Evolutionary conservation across 106 monocot genomes (phyloP).

Genomic region (Phalaenopsis aphrodite): DNA sequence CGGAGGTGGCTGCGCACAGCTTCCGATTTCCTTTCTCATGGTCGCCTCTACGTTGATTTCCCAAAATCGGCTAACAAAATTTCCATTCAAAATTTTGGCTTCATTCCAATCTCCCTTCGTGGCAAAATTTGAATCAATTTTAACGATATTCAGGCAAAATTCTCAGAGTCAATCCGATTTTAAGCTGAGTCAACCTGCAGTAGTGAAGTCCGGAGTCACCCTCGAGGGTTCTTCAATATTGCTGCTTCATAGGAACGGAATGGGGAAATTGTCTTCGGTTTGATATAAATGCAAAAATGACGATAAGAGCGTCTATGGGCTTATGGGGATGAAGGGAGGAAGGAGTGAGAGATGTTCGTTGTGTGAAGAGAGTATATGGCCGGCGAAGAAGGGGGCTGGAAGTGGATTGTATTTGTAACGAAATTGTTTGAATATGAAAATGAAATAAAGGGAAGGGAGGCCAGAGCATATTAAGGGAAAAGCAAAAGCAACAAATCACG

Average conservation of each 20-base stretch:
- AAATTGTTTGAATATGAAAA: neutral
- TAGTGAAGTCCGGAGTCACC: neutral
- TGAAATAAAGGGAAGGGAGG: neutral
- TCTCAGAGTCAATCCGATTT: too few species aligned
- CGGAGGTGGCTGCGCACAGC: neutral
- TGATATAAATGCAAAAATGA: neutral
- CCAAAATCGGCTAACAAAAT: too few species aligned
- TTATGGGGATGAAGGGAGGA: neutral
- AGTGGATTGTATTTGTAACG: neutral
- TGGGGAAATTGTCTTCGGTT: neutral
- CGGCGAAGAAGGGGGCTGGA: neutral
- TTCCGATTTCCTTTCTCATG: slow-evolving; percentile 4
- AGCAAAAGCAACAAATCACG: slow-evolving; percentile 10
- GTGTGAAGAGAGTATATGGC: too few species aligned
- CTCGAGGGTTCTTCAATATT: neutral
- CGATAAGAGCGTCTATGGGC: neutral
- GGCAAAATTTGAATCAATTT: too few species aligned
- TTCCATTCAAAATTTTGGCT: too few species aligned
- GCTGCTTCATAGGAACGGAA: neutral
- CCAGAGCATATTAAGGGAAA: neutral
- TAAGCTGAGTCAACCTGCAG: neutral
- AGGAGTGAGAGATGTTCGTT: neutral
- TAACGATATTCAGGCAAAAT: too few species aligned
- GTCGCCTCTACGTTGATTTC: neutral
- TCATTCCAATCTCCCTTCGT: too few species aligned